Evolutionary conservation across 2,329 filamentous ascomycete species (phyloP), one percentile per base, ranked within the genome.

Genomic region (Microcyclospora tardicrescens): DNA sequence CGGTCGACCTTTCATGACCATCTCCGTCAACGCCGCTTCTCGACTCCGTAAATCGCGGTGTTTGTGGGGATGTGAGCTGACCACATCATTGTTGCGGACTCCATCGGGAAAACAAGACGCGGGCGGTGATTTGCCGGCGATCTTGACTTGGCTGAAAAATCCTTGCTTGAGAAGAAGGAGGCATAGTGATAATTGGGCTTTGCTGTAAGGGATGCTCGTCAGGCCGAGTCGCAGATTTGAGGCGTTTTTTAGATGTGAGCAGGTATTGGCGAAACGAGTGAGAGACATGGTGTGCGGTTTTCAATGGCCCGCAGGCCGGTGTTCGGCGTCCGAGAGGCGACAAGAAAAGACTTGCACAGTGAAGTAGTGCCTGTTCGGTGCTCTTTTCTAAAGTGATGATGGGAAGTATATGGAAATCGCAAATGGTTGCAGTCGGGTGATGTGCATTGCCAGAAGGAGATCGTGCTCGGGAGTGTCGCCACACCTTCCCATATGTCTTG

Each of bases 211-310:
- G 46, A 94, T 73, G 6, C 84, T 93, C 27, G 87, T 94, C 36
- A 93, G 69, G 49, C 81, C 83, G 0, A 95, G 76, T 1, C 81
- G 78, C n/a, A 83, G 84, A 54, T 78, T 78, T 40, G 81, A 81
- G 49, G 83, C 84, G 68, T 95, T 95, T 61, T 91, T 84, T 41
- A 95, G 72, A 67, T 94, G 86, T 49, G 85, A 86, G 71, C 84
- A 93, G 64, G 87, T 77, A 68, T 89, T 69, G 53, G 77, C 72
- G 47, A 93, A 73, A 62, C 80, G 76, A 57, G 74, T 68, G 63
- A 94, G 73, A 53, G 79, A 83, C 79, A 84, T 83, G 55, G 38
- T 50, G 32, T 32, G 24, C 13, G 24, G 5, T 24, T 24, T 24
- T 24, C 19, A 24, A 35, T 40, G 39, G 43, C 42, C 38, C 36